Percentiles rank a stretch among this genome's conserved stretches.
These are phyloP conservation scores for Diplodia corticola DNA, from an alignment of 2,329 filamentous ascomycete genomes.

Conservation along the genomic window DNA sequence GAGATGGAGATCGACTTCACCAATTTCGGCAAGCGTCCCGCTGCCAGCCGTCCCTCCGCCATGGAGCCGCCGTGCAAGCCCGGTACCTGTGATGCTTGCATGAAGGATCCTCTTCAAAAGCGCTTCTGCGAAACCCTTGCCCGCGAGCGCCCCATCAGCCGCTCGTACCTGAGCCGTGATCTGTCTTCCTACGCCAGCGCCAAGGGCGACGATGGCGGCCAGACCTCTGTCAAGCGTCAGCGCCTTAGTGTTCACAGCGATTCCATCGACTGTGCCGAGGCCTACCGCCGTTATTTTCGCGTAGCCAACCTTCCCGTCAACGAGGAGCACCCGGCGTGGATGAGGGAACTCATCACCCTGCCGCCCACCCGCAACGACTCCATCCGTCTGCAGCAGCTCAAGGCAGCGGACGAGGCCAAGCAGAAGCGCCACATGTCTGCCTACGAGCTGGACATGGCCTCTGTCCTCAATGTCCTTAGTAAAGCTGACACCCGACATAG, in stretches of 20 bases:
- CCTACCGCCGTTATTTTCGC: conserved; percentile 22
- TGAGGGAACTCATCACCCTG: conserved; percentile 23
- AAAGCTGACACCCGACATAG: conserved; percentile 21
- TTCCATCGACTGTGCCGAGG: conserved; percentile 21
- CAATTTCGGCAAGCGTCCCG: conserved; percentile 20
- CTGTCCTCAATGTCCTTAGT: conserved; percentile 21
- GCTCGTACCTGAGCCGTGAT: conserved; percentile 10
- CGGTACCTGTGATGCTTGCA: conserved; percentile 40
- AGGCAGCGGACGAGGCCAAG: conserved; percentile 5
- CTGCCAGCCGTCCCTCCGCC: conserved; percentile 6
- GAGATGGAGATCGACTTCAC: conserved; percentile 41
- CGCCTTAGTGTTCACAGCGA: not conserved
- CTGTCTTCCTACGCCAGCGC: conserved; percentile 10
- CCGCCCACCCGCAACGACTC: conserved; percentile 16
- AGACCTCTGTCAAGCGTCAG: conserved; percentile 17
- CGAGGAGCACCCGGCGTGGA: conserved; percentile 21
- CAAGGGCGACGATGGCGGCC: conserved; percentile 18
- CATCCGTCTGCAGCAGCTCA: conserved; percentile 18
- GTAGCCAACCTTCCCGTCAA: conserved; percentile 21
- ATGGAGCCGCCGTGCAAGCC: conserved; percentile 27
- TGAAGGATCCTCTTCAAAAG: conserved; percentile 36
- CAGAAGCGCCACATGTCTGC: conserved; percentile 21
- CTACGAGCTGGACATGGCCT: conserved; percentile 23
- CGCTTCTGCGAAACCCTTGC: conserved; percentile 24
- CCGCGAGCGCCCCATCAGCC: conserved; percentile 20